These are phyloP conservation scores for Agaricus sinodeliciosus DNA, from an alignment of 768 basidiomycete species.

Conservation along the genomic window DNA sequence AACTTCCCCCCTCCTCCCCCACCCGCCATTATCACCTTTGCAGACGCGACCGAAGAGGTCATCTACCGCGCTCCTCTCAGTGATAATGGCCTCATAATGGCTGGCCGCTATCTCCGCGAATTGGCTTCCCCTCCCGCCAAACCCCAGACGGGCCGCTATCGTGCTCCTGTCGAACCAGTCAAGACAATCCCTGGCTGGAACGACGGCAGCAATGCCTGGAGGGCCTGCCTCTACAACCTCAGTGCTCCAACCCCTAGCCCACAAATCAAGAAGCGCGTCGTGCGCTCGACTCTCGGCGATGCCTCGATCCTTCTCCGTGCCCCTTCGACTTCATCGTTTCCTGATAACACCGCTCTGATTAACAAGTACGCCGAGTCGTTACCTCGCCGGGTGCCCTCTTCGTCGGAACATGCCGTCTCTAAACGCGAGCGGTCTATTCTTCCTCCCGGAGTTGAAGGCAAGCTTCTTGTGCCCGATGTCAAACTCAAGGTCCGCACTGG, in stretches of 20 bases:
- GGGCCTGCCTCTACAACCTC: constrained; percentile 50
- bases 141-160: constrained; percentile 22
- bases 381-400: constrained; percentile 13
- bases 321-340: constrained; percentile 13
- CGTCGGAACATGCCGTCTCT: constrained; percentile 11
- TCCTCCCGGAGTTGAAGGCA: constrained; percentile 57
- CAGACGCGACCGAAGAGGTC: constrained; percentile 14
- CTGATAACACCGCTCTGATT: constrained; percentile 36
- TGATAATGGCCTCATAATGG: constrained; percentile 60
- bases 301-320: constrained; percentile 2
- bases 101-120: constrained; percentile 42
- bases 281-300: constrained; percentile 18
- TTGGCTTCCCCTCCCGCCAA: constrained; percentile 32
- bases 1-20: constrained; percentile 48
- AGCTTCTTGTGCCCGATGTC: constrained; percentile 45
- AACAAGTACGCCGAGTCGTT: constrained; percentile 46
- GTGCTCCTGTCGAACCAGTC: constrained; percentile 22
- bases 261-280: constrained; percentile 19
- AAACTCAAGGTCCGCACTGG: constrained; percentile 30
- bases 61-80: constrained; percentile 30
- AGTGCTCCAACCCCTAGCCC: constrained; percentile 40
- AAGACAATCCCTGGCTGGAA: constrained; percentile 58
- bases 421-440: constrained; percentile 47
- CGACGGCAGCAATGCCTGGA: constrained; percentile 58
- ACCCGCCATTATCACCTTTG: constrained; percentile 29